phyloP scores from a whole-genome alignment of 2,329 filamentous ascomycete species.

The Immersiporthe knoxdaviesiana region DNA sequence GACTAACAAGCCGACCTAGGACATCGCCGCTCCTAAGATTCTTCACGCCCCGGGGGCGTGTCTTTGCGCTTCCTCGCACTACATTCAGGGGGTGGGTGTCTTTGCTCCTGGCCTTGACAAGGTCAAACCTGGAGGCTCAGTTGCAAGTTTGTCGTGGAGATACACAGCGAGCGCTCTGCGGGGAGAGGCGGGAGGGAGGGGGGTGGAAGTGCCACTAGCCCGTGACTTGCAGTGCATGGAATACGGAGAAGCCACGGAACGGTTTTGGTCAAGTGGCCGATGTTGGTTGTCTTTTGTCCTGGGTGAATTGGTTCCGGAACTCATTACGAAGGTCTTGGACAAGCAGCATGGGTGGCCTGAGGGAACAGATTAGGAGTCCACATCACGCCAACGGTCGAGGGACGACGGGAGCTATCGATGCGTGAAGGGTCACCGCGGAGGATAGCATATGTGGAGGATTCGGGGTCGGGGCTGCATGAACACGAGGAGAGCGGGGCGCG shows the following conservation, averaged over 20 bases:
- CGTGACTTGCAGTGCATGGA: background rate
- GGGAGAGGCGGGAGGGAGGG: too few species aligned
- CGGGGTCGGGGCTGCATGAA: background rate
- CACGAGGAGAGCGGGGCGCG: too few species aligned
- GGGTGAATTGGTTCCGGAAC: background rate
- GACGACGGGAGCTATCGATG: background rate
- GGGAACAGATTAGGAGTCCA: background rate
- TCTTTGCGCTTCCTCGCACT: background rate
- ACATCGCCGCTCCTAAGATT: background rate
- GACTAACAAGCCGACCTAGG: too few species aligned
- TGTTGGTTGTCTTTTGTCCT: constrained; percentile 10
- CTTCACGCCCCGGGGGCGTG: background rate
- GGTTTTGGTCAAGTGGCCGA: constrained; percentile 24
- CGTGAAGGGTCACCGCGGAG: background rate
- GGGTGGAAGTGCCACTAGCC: too few species aligned
- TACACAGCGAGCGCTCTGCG: background rate
- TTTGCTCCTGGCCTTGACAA: background rate
- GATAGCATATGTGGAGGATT: background rate
- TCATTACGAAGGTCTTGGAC: background rate
- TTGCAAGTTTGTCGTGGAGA: background rate
- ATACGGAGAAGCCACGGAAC: background rate
- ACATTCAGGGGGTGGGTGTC: background rate
- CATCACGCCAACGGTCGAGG: background rate
- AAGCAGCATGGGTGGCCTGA: background rate
- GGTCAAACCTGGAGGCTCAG: background rate